These are phyloP conservation scores for Xylariaceae sp. DNA, from an alignment of 2,329 filamentous ascomycete species.

Conservation along the genomic window DNA sequence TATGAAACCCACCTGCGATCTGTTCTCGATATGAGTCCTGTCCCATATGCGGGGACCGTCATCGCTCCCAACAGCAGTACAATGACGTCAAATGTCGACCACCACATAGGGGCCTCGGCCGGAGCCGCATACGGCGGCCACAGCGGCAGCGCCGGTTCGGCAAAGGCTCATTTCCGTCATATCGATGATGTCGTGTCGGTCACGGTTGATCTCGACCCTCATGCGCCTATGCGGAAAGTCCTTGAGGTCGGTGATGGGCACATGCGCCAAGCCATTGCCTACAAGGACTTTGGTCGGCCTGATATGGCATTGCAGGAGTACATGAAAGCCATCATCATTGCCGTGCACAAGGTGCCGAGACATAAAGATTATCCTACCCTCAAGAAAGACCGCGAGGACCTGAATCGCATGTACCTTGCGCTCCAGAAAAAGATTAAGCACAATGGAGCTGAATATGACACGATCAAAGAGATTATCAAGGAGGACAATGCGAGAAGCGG, in stretches of 20 bases:
- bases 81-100: constrained; percentile 20
- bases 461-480: constrained; percentile 58
- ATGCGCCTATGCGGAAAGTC: constrained; percentile 49
- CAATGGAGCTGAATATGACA: constrained; percentile 47
- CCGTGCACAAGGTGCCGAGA: constrained; percentile 67
- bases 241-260: constrained; percentile 49
- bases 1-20: constrained; percentile 8
- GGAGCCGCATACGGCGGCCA: constrained; percentile 14
- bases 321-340: constrained; percentile 73
- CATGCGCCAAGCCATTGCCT: constrained; percentile 56
- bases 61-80: constrained; percentile 8
- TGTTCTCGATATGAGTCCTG: constrained; percentile 24
- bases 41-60: constrained; percentile 21
- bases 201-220: constrained; percentile 42
- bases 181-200: constrained; percentile 49
- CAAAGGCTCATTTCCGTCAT: constrained; percentile 42
- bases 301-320: constrained; percentile 81
- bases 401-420: constrained; percentile 44
- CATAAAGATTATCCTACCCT: constrained; percentile 70
- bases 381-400: constrained; percentile 47
- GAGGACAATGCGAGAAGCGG: constrained; percentile 60
- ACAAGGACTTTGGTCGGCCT: constrained; percentile 58
- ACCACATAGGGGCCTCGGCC: constrained; percentile 3
- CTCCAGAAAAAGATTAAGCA: constrained; percentile 47
- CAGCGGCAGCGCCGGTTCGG: constrained; percentile 13